These are phyloP conservation scores for Lyophyllum atratum DNA, from an alignment of 768 basidiomycete genomes.

Conservation along the genomic window DNA sequence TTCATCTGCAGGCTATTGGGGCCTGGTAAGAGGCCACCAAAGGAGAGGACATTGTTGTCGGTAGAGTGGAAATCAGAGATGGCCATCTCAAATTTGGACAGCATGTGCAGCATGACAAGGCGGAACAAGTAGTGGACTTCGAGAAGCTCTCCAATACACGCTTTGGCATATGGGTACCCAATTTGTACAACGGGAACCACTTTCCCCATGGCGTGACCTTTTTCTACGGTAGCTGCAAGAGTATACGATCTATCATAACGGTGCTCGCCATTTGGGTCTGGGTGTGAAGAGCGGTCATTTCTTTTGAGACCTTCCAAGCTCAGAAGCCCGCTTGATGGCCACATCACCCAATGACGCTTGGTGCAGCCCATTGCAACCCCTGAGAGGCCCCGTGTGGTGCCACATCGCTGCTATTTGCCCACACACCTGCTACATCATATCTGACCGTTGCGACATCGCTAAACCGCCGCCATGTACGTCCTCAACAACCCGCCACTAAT, in stretches of 20 bases:
- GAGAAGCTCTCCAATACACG: not conserved
- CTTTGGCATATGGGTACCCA: not conserved
- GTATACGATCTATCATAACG: not conserved
- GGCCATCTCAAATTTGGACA: constrained; percentile 4
- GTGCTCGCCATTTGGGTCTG: not conserved
- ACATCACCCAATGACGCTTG: too few species aligned
- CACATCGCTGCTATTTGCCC: too few species aligned
- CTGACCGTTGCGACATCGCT: too few species aligned
- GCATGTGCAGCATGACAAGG: not conserved
- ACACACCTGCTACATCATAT: too few species aligned
- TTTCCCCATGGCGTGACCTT: not conserved
- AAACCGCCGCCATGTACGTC: too few species aligned
- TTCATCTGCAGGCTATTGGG: not conserved
- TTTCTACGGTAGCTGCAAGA: not conserved
- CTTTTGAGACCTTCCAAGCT: not conserved
- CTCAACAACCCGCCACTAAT: too few species aligned
- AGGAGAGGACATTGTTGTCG: constrained; percentile 1
- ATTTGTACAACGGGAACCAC: not conserved
- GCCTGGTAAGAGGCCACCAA: not conserved
- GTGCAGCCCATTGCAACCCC: too few species aligned
- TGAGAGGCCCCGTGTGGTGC: too few species aligned
- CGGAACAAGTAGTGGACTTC: not conserved
- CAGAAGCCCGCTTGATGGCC: too few species aligned
- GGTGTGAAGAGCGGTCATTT: not conserved
- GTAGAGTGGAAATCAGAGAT: not conserved